Conservation (phyloP, 768 basidiomycete species). For the Kwoniella europaea region DNA sequence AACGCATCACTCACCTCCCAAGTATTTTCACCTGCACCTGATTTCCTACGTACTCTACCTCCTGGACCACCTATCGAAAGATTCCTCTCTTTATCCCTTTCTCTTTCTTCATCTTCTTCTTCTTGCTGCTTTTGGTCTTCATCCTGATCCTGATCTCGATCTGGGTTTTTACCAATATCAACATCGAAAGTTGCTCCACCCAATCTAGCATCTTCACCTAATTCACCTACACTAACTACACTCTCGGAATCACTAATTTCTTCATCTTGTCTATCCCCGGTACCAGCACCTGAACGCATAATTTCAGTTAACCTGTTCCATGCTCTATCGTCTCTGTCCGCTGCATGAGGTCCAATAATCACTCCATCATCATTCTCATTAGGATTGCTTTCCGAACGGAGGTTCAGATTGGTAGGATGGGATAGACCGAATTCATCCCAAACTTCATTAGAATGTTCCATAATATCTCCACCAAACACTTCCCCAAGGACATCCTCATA, state of each 20-base stretch:
- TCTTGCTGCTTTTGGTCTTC: background rate
- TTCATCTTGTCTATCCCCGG: constrained; percentile 62
- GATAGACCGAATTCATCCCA: constrained; percentile 43
- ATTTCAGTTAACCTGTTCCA: constrained; percentile 80
- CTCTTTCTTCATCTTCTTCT: constrained; percentile 17
- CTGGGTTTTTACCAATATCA: background rate
- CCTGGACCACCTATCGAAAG: constrained; percentile 62
- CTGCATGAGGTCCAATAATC: constrained; percentile 44
- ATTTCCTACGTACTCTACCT: constrained; percentile 64
- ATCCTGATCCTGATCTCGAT: constrained; percentile 51
- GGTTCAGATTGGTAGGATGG: constrained; percentile 18
- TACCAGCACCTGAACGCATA: constrained; percentile 64
- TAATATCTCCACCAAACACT: constrained; percentile 60
- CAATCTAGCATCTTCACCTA: constrained; percentile 77
- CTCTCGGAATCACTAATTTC: constrained; percentile 97
- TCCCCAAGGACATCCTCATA: constrained; percentile 86
- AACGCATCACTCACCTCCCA: constrained; percentile 77
- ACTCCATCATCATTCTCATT: constrained; percentile 56
- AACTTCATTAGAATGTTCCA: constrained; percentile 17
- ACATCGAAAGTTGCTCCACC: constrained; percentile 52
- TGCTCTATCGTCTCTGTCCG: constrained; percentile 61
- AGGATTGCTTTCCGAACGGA: background rate
- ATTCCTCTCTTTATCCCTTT: constrained; percentile 55
- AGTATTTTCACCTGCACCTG: constrained; percentile 74
- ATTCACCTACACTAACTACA: constrained; percentile 83